phyloP scores from a whole-genome alignment of 371 early-diverging fungal genomes.

The Rhizopus microsporus region DNA sequence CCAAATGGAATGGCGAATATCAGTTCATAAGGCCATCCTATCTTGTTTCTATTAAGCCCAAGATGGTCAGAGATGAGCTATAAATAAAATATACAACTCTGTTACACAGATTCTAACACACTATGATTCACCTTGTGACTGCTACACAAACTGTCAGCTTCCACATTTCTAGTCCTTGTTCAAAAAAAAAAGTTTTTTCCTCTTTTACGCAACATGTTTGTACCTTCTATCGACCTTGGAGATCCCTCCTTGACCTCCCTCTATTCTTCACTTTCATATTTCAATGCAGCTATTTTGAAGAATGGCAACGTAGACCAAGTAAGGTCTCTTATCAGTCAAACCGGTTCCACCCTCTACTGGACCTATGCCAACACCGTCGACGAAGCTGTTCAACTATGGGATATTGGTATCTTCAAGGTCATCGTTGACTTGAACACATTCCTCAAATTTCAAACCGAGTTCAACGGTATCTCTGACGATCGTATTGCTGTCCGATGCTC shows the following conservation, averaged over 20 bases:
- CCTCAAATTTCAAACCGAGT: slow-evolving; percentile 23
- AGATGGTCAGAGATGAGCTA: slow-evolving; percentile 29
- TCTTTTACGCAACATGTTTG: slow-evolving; percentile 45
- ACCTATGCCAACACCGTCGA: slow-evolving; percentile 49
- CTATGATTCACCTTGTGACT: no score
- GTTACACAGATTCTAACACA: no score
- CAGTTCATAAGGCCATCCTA: slow-evolving; percentile 8
- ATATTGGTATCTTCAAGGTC: slow-evolving; percentile 64
- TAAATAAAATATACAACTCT: slow-evolving; percentile 1
- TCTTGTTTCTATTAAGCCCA: slow-evolving; percentile 3
- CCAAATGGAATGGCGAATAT: slow-evolving; percentile 31
- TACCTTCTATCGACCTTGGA: slow-evolving; percentile 50
- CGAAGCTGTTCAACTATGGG: slow-evolving; percentile 56
- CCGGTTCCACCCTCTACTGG: slow-evolving; percentile 58
- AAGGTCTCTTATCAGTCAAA: slow-evolving; percentile 39
- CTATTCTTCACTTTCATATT: slow-evolving; percentile 28
- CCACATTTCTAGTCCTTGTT: no score
- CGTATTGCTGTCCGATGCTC: slow-evolving; percentile 40
- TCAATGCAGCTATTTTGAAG: slow-evolving; percentile 35
- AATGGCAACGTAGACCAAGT: slow-evolving; percentile 43
- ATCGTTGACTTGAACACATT: slow-evolving; percentile 48
- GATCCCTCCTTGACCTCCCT: slow-evolving; percentile 28
- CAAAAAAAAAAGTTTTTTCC: slow-evolving; percentile 1
- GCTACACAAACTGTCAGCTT: no score
- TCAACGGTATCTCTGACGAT: slow-evolving; percentile 40